phyloP scores from a whole-genome alignment of 192 early-diverging fungal genomes.

The Podila clonocystis region DNA sequence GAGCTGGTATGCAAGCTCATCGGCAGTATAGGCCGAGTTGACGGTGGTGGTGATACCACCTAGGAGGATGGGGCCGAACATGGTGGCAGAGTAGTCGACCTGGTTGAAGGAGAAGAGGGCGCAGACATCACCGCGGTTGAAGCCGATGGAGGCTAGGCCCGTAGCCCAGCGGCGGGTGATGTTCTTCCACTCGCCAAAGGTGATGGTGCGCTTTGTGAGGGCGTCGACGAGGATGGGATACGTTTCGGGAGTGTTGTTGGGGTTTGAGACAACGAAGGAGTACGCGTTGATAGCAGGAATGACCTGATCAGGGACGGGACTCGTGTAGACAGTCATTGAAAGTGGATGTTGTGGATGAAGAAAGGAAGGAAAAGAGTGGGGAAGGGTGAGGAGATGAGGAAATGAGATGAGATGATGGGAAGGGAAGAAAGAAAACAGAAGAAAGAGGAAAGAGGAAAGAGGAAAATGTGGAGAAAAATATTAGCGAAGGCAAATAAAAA shows the following conservation, averaged over 20 bases:
- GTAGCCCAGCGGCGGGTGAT: conserved; percentile 56
- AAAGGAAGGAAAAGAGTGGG: background rate
- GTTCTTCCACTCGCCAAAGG: conserved; percentile 54
- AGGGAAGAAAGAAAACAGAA: background rate
- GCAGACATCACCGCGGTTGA: conserved; percentile 76
- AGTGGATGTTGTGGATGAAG: background rate
- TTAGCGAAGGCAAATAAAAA: too few relatives aligned
- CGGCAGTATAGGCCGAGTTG: conserved; percentile 82
- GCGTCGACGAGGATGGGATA: conserved; percentile 58
- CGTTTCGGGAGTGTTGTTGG: conserved; percentile 43
- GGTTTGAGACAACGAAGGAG: conserved; percentile 53
- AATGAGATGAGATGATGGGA: background rate
- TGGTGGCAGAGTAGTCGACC: conserved; percentile 54
- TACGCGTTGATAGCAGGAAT: conserved; percentile 56
- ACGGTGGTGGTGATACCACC: conserved; percentile 79
- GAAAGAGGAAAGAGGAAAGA: background rate
- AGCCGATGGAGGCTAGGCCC: conserved; percentile 53
- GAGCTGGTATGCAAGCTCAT: conserved; percentile 83
- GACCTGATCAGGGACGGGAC: conserved; percentile 37
- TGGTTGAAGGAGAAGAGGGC: conserved; percentile 79
- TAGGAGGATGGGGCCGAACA: conserved; percentile 25
- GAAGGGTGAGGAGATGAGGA: background rate
- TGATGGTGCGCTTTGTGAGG: conserved; percentile 31
- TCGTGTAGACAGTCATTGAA: conserved; percentile 51
- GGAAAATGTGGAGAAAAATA: background rate